These are phyloP conservation scores for Colletotrichum eremochloae DNA, from an alignment of 2,329 filamentous ascomycete genomes.

Conservation along the genomic window DNA sequence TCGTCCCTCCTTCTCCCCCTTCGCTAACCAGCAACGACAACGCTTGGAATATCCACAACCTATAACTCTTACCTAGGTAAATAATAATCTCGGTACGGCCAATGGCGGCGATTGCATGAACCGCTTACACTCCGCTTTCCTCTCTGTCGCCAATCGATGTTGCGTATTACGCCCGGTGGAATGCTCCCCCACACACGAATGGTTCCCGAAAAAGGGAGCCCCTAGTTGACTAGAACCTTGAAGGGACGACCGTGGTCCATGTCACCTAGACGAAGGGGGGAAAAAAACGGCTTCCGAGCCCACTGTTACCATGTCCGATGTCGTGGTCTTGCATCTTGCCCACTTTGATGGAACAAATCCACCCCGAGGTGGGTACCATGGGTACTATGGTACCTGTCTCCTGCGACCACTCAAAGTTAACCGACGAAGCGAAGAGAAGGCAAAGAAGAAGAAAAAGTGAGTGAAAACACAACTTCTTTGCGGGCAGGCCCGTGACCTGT, in stretches of 20 bases:
- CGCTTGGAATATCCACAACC: conserved; percentile 1
- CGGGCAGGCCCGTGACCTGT: not conserved
- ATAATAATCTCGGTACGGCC: conserved; percentile 9
- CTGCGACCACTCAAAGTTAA: conserved; percentile 14
- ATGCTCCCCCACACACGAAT: conserved; percentile 14
- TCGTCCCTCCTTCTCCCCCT: not conserved
- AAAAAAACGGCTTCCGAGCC: not conserved
- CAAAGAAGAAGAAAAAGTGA: not conserved
- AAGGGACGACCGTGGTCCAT: conserved; percentile 26
- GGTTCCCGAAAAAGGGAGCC: conserved; percentile 17
- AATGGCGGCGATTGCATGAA: conserved; percentile 29
- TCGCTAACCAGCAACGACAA: not conserved
- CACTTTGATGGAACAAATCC: conserved; percentile 37
- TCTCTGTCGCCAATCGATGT: conserved; percentile 20
- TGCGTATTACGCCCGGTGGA: conserved; percentile 19
- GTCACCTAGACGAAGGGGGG: not conserved
- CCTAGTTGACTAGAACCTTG: conserved; percentile 14
- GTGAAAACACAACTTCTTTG: not conserved
- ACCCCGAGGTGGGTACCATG: conserved; percentile 29
- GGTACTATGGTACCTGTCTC: conserved; percentile 10
- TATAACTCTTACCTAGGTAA: not conserved
- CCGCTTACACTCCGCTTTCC: not conserved
- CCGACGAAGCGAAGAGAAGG: not conserved
- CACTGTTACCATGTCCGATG: conserved; percentile 24
- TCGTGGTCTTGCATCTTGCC: conserved; percentile 34